These are phyloP conservation scores for Castanea sativa DNA, from an alignment of 306 rosid species.

Conservation along the genomic window DNA sequence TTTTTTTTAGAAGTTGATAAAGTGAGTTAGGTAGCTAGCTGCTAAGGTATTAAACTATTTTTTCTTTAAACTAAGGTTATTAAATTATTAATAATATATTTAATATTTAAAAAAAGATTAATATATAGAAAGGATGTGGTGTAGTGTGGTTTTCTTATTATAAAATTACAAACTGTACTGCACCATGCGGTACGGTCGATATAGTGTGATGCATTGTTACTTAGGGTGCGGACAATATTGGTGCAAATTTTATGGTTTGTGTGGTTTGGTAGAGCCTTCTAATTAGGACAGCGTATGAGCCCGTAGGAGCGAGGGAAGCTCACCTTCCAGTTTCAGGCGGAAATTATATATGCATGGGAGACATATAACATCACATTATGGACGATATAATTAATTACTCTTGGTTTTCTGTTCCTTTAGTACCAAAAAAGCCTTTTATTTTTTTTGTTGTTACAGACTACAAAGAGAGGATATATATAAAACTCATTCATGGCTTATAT, in stretches of 20 bases:
- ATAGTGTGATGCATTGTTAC: rapidly evolving
- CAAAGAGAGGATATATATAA: neutral
- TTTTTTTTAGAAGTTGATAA: too few relatives aligned
- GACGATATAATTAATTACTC: neutral
- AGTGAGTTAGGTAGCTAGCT: too few relatives aligned
- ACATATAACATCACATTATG: neutral
- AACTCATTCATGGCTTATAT: too few relatives aligned
- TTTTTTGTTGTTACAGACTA: neutral
- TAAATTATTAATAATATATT: too few relatives aligned
- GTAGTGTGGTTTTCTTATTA: rapidly evolving
- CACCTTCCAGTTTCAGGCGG: neutral
- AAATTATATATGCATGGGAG: neutral
- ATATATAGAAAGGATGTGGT: too few relatives aligned
- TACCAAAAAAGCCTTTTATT: neutral
- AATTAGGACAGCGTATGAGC: neutral
- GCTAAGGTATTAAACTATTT: too few relatives aligned
- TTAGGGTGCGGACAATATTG: rapidly evolving
- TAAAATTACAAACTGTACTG: rapidly evolving
- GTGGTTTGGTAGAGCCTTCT: too few relatives aligned
- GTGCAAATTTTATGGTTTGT: too few relatives aligned
- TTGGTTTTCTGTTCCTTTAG: too few relatives aligned
- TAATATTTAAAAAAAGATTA: too few relatives aligned
- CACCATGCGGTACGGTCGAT: rapidly evolving
- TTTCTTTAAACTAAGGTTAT: too few relatives aligned
- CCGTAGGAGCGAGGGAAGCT: neutral